These are phyloP conservation scores for Termitomyces sp. DNA, from an alignment of 768 basidiomycete genomes.

Conservation along the genomic window DNA sequence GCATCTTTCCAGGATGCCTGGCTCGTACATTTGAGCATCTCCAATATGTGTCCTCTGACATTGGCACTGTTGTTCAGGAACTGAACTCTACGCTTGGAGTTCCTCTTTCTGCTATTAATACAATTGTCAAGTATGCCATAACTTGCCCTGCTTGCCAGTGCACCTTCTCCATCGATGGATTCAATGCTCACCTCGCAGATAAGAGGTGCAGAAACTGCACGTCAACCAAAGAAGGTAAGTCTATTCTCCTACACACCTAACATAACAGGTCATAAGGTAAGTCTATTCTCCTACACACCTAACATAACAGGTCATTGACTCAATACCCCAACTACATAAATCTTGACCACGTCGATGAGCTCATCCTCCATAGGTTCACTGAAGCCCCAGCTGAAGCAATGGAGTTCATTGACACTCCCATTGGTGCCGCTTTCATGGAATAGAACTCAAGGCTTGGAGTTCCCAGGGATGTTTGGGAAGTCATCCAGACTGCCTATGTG, in stretches of 20 bases:
- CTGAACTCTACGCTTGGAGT: neutral
- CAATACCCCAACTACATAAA: no score
- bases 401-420: neutral
- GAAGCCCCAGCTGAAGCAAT: neutral
- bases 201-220: neutral
- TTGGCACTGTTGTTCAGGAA: neutral
- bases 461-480: neutral
- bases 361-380: neutral
- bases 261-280: no score
- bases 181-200: neutral
- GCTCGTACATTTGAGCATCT: neutral
- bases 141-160: conserved; percentile 1
- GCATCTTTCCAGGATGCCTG: neutral
- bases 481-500: neutral
- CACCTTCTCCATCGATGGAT: conserved; percentile 1
- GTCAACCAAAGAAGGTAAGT: neutral
- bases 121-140: neutral
- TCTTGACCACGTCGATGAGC: neutral
- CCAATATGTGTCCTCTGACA: neutral
- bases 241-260: neutral
- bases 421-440: neutral
- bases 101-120: neutral
- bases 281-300: neutral
- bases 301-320: no score
- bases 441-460: neutral